Evolutionary conservation across 768 basidiomycete species (phyloP), one percentile per base, ranked within the genome.

Genomic region (Hericium alpestre): DNA sequence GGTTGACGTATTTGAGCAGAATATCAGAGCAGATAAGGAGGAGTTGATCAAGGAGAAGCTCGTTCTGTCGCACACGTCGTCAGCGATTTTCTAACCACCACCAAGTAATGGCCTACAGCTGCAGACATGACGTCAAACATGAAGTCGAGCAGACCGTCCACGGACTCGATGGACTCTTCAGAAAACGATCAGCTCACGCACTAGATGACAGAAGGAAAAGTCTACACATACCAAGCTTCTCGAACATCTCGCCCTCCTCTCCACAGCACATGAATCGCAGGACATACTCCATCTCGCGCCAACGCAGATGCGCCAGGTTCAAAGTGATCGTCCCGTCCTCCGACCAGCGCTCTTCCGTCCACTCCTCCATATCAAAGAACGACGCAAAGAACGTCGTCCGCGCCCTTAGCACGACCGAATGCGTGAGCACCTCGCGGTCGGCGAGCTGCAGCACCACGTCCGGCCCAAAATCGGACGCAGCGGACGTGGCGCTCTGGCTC

Each of bases 101-200:
- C 40, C 15, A 40, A 39, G 2, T 51, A 55, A 1, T 25, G 27
- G 73, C 80, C 67, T 67, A 93, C 92, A 38, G 93, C 91, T 16
- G 82, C 86, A 38, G 85, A 84, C 69, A 96, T 80, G 15, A 97
- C 84, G 20, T 86, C 82, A 59, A 96, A 92, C 71, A 93, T 79
- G 61, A 93, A 90, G 59, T 92, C 87, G 56, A 98, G 69, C 32
- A 91, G 73, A 38, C 87, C 83, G 56, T 98, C 92, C 5, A 83
- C 71, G 1, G 79, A 79, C 23, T 79, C 64, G 3, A 79, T 71
- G 64, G 82, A 86, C 87, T 87, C 64, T 22, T n/a, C 57, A 11
- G 25, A 13, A 55, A 9, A 25, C 23, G 20, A 41, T 47, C 20
- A 38, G 47, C 47, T 4, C 1, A 16, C 37, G 48, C 15, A 22